These are phyloP conservation scores for Podospora sp. DNA, from an alignment of 495 filamentous ascomycete species.

Conservation along the genomic window DNA sequence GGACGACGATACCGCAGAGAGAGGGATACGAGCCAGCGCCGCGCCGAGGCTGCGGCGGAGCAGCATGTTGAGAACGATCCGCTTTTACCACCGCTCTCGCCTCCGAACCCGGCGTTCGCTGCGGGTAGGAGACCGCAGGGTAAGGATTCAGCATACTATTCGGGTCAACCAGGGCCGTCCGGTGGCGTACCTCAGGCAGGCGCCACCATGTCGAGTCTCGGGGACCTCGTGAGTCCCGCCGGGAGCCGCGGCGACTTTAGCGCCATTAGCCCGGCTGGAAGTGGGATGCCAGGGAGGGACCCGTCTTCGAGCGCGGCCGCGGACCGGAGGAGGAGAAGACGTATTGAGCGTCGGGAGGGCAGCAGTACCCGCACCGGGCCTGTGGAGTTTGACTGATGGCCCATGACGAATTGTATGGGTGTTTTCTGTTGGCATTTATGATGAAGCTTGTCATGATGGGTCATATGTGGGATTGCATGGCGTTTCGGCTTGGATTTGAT, in stretches of 20 bases:
- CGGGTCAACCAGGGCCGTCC: slow-evolving; percentile 49
- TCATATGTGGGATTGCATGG: slow-evolving; percentile 5
- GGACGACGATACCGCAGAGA: slow-evolving; percentile 44
- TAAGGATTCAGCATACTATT: slow-evolving; percentile 60
- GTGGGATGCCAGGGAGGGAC: slow-evolving; percentile 21
- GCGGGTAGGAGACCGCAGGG: slow-evolving; percentile 39
- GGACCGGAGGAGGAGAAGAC: slow-evolving; percentile 49
- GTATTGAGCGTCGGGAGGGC: slow-evolving; percentile 51
- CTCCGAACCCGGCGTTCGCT: slow-evolving; percentile 51
- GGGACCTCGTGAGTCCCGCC: slow-evolving; percentile 26
- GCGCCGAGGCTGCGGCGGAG: slow-evolving; percentile 46
- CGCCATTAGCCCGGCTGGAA: slow-evolving; percentile 38
- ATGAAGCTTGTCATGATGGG: neutral
- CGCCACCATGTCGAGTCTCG: slow-evolving; percentile 48
- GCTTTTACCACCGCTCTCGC: slow-evolving; percentile 37
- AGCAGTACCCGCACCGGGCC: slow-evolving; percentile 33
- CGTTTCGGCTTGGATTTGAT: slow-evolving; percentile 5
- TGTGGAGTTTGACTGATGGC: slow-evolving; percentile 47
- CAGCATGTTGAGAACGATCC: slow-evolving; percentile 35
- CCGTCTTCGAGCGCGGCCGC: slow-evolving; percentile 28
- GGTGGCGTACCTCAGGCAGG: slow-evolving; percentile 33
- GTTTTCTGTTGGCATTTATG: slow-evolving; percentile 29
- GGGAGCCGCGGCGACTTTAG: slow-evolving; percentile 47
- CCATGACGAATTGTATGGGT: slow-evolving; percentile 17
- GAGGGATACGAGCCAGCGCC: slow-evolving; percentile 43